Evolutionary conservation across 306 rosid genomes (phyloP).

Genomic region (Carpinus fangiana): DNA sequence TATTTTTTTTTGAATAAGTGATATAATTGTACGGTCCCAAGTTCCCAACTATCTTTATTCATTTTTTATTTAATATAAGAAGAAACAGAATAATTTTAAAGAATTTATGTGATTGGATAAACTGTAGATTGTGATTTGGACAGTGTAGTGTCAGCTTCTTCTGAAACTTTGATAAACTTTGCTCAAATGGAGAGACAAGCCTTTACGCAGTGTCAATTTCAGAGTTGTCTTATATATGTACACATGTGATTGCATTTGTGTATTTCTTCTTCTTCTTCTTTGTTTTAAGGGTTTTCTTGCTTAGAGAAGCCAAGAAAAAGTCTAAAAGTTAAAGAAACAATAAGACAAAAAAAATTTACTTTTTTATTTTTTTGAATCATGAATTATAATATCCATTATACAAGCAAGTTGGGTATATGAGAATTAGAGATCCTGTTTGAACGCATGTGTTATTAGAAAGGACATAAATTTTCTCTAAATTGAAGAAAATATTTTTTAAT

Average conservation of each 20-base stretch:
- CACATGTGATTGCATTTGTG: constrained; percentile 31
- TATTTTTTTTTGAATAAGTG: no score
- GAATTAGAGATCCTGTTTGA: no score
- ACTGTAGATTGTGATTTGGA: constrained; percentile 13
- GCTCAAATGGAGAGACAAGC: constrained; percentile 42
- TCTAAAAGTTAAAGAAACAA: background rate
- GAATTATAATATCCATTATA: no score
- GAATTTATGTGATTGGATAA: background rate
- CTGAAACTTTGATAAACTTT: constrained; percentile 32
- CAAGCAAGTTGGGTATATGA: no score
- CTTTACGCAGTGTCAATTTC: constrained; percentile 40
- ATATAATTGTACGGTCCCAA: no score
- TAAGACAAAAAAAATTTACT: background rate
- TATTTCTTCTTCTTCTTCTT: background rate
- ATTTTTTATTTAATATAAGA: no score
- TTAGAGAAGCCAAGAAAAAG: background rate
- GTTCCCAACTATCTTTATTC: no score
- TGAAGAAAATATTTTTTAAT: no score
- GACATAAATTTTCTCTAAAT: no score
- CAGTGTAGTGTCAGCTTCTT: constrained; percentile 25
- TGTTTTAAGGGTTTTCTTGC: background rate
- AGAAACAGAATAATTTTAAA: no score
- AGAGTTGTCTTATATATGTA: constrained; percentile 39
- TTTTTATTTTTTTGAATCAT: no score
- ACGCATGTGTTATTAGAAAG: no score